Conservation (phyloP, 495 filamentous ascomycete species). For the Penicillium crystallinum region DNA sequence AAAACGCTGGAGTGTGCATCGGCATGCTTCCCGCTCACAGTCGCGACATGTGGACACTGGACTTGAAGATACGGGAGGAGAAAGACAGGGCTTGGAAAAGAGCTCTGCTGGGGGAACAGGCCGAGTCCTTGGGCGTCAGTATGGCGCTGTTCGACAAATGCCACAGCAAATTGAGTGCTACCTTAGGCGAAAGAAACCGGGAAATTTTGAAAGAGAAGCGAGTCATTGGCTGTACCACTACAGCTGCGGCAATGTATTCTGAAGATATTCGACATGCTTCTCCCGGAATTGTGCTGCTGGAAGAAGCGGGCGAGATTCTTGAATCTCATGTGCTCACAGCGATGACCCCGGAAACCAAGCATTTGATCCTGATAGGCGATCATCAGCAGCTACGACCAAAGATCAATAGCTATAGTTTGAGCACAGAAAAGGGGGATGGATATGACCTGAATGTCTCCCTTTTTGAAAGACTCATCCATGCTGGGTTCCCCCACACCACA, state of each 20-base stretch:
- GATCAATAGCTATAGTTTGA: constrained; percentile 58
- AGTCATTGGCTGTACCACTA: constrained; percentile 74
- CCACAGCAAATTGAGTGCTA: constrained; percentile 32
- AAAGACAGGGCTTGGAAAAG: constrained; percentile 44
- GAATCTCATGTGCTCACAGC: constrained; percentile 68
- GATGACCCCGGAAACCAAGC: constrained; percentile 53
- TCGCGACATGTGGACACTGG: constrained; percentile 52
- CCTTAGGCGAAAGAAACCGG: constrained; percentile 43
- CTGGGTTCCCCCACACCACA: constrained; percentile 50
- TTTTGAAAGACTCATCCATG: constrained; percentile 63
- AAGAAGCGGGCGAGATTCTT: constrained; percentile 77
- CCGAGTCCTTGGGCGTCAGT: constrained; percentile 31
- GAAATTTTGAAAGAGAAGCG: constrained; percentile 48
- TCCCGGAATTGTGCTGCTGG: constrained; percentile 47
- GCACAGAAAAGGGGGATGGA: constrained; percentile 60
- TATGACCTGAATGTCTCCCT: constrained; percentile 68
- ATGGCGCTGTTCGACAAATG: constrained; percentile 39
- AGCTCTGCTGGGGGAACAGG: constrained; percentile 46
- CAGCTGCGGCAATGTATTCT: constrained; percentile 60
- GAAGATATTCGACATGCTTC: constrained; percentile 42
- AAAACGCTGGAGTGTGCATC: constrained; percentile 31
- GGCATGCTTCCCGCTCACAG: constrained; percentile 19
- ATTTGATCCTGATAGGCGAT: constrained; percentile 71
- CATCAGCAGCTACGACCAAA: constrained; percentile 74
- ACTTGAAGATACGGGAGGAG: constrained; percentile 2